These are phyloP conservation scores for Triglochin maritima DNA, from an alignment of 106 monocot genomes.

Conservation along the genomic window DNA sequence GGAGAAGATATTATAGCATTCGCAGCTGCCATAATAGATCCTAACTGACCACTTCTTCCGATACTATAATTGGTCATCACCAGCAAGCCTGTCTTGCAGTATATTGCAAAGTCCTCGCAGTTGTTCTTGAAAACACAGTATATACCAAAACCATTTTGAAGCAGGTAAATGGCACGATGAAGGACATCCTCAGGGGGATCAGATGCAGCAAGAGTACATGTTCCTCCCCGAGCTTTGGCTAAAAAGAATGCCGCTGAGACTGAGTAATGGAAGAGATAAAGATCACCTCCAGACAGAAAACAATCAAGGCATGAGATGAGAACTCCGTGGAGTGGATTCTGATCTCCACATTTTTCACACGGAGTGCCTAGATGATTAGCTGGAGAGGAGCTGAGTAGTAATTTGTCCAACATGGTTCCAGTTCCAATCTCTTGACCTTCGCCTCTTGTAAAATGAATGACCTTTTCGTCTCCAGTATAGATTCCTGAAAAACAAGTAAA, in stretches of 20 bases:
- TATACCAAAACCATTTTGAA: constrained; percentile 53
- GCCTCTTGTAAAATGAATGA: constrained; percentile 78
- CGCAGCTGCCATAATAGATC: constrained; percentile 39
- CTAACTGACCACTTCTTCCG: constrained; percentile 61
- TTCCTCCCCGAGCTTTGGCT: constrained; percentile 72
- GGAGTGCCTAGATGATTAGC: background rate
- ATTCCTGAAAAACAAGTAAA: constrained; percentile 33
- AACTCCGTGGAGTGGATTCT: constrained; percentile 48
- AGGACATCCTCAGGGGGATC: constrained; percentile 38
- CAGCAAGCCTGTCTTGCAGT: constrained; percentile 81
- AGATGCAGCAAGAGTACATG: constrained; percentile 68
- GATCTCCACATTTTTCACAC: constrained; percentile 60
- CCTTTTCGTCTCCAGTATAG: constrained; percentile 55
- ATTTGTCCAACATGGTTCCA: constrained; percentile 49
- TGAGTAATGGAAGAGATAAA: constrained; percentile 54
- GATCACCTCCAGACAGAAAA: constrained; percentile 51
- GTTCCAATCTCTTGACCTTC: constrained; percentile 77
- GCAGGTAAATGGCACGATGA: constrained; percentile 62
- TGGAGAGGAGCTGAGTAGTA: constrained; percentile 50
- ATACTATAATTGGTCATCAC: constrained; percentile 34
- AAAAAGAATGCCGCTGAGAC: constrained; percentile 62
- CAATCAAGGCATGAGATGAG: constrained; percentile 70
- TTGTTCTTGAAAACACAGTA: constrained; percentile 84
- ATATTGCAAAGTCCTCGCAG: constrained; percentile 94
- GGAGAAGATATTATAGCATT: constrained; percentile 42